phyloP scores from a whole-genome alignment of 345 rosid genomes.

The Erysimum cheiranthoides region DNA sequence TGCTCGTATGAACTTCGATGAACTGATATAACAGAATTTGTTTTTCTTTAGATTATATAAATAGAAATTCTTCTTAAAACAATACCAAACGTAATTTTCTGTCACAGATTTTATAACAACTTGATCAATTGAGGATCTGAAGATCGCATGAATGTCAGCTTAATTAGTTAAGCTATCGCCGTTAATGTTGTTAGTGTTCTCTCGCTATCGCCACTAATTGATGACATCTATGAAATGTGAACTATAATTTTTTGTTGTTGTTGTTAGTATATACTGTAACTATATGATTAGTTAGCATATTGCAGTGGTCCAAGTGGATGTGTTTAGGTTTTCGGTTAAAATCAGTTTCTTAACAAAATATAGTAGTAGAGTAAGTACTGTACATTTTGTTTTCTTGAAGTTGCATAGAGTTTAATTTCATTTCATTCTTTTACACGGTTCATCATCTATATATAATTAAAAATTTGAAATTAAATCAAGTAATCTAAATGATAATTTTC shows the following conservation, averaged over 20 bases:
- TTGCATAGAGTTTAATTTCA: not conserved
- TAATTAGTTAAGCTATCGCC: conserved; percentile 9
- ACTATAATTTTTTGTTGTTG: no score
- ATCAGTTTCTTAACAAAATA: not conserved
- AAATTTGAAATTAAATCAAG: not conserved
- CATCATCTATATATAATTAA: not conserved
- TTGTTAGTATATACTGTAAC: not conserved
- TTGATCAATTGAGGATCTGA: not conserved
- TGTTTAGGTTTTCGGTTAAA: not conserved
- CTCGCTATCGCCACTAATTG: not conserved
- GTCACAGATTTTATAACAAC: not conserved
- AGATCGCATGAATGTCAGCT: not conserved
- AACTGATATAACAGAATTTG: not conserved
- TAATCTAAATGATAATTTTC: not conserved
- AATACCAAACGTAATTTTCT: not conserved
- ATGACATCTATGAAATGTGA: not conserved
- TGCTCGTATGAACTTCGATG: not conserved
- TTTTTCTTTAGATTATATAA: not conserved
- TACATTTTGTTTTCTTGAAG: not conserved
- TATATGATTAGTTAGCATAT: not conserved
- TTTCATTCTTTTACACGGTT: not conserved
- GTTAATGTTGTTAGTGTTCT: not conserved
- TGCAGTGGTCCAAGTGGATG: not conserved
- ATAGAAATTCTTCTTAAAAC: not conserved
- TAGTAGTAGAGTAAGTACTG: not conserved